phyloP scores from a whole-genome alignment of 2,329 filamentous ascomycete genomes.

The Endocalyx cinctus region DNA sequence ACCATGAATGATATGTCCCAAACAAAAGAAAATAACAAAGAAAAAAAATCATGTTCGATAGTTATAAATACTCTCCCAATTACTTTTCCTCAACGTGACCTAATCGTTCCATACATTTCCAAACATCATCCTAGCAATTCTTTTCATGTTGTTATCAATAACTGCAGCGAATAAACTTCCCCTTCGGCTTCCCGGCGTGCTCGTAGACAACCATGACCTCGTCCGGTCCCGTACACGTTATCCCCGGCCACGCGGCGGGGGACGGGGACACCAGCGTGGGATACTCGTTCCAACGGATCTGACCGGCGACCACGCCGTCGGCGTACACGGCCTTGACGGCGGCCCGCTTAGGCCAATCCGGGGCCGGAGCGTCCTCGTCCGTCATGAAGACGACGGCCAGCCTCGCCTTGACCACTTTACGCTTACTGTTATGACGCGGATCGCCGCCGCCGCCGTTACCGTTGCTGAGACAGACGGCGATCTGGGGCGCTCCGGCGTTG shows the following conservation, averaged over 20 bases:
- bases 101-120: no score
- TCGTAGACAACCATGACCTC: conserved; percentile 28
- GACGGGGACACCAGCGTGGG: conserved; percentile 25
- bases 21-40: no score
- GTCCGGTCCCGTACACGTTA: conserved; percentile 22
- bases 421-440: not conserved
- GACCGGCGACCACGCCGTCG: conserved; percentile 26
- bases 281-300: conserved; percentile 29
- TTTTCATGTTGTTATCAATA: no score
- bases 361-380: conserved; percentile 34
- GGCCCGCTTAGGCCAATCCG: conserved; percentile 35
- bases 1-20: no score
- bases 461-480: conserved; percentile 29
- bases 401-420: conserved; percentile 10
- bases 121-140: no score
- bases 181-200: conserved; percentile 22
- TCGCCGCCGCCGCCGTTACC: not conserved
- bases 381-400: conserved; percentile 43
- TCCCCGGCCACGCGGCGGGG: conserved; percentile 34
- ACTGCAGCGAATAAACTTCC: conserved; percentile 16
- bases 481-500: conserved; percentile 42
- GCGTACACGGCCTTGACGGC: conserved; percentile 37
- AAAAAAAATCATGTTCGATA: no score
- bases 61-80: no score
- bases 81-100: no score